Base-by-base conservation (phyloP, 495 filamentous ascomycete genomes). In the Letharia lupina region DNA sequence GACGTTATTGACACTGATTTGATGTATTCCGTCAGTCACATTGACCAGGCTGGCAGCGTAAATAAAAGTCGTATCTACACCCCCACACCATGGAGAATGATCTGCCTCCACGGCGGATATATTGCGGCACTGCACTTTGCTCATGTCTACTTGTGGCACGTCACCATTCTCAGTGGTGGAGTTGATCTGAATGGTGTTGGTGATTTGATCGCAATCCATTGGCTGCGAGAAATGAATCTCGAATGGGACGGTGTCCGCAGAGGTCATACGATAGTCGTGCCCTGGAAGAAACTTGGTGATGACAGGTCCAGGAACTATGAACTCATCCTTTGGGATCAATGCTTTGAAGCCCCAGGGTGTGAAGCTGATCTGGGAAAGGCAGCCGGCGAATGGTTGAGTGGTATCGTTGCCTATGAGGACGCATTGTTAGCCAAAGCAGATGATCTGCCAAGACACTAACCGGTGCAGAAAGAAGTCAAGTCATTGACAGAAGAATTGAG, bases 121-220 rank as follows among this genome's bases (percentile, higher is more conserved):
- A 67, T 61, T 75, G 63, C 20, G 69, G 73, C 44, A 72, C 40
- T 18, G 60, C 12, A 74, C 66, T 42, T 33, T 57, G 16, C 13
- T 20, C 15, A 60, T 67, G 66, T 77, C 74, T 37, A 77, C 48
- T 40, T 64, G 60, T 18, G 75, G 67, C 28, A 58, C 63, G 13
- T 66, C 58, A 58, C 70, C 70, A 39, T 72, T 61, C 20, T 70
- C 65, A 6, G 77, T 76, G 15, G 74, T 77, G 42, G 84, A 86
- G 31, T 76, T 75, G 45, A 86, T 69, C 3, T 69, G 70, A 33
- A 86, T 64, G 7, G 74, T 71, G 10, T 78, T 72, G 20, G 68
- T 76, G 20, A 85, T 71, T 1, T 70, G 73, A 3, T 80, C 69
- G 71, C 86, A 88, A 69, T 83, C 74, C 85, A 87, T 87, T 37